Evolutionary conservation across 192 early-diverging fungal genomes (phyloP), one percentile per base, ranked within the genome.

Genomic region (Jimgerdemannia lactiflua): DNA sequence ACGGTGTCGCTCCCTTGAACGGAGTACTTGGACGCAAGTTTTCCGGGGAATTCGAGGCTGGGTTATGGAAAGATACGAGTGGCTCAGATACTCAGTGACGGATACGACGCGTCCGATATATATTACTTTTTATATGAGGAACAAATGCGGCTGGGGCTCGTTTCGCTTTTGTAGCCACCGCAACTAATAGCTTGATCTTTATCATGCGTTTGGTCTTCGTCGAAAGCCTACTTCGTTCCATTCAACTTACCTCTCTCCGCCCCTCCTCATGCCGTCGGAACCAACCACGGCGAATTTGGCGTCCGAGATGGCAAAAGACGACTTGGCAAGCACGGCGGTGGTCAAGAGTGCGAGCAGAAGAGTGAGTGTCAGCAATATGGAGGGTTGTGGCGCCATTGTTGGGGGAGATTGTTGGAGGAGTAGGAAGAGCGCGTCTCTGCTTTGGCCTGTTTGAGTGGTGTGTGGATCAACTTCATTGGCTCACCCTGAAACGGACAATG

Each of bases 281-380:
- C 67, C 67, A 68, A 68, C 67, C 67, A 68, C 67, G 19, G 67
- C 67, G 6, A 68, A 41, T 41, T 68, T 68, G 29, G 2, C 67
- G 19, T 18, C 67, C 7, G 67, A 68, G 67, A 68, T 18, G 67
- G 67, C 49, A 59, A 59, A 59, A 14, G 49, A 59, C 6, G 49
- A 59, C 8, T 59, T 14, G 49, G 49, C 49, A 14, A 59, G 14
- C 14, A 59, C 49, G 49, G 49, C 49, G 14, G 49, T 59, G 49
- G 49, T 14, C 6, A 59, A 14, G 8, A 59, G 49, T 6, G 14
- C 49, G 49, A 59, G 49, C 49, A 59, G 49, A 6, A 59, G 14
- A 14, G 49, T 59, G 49, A 6, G 6, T 14, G 8, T 10, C 8
- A 59, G 49, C 49, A 59, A 0, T 6, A 14, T 59, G 49, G 8